Conservation (phyloP, 495 filamentous ascomycete species). For the Neurospora sp. region DNA sequence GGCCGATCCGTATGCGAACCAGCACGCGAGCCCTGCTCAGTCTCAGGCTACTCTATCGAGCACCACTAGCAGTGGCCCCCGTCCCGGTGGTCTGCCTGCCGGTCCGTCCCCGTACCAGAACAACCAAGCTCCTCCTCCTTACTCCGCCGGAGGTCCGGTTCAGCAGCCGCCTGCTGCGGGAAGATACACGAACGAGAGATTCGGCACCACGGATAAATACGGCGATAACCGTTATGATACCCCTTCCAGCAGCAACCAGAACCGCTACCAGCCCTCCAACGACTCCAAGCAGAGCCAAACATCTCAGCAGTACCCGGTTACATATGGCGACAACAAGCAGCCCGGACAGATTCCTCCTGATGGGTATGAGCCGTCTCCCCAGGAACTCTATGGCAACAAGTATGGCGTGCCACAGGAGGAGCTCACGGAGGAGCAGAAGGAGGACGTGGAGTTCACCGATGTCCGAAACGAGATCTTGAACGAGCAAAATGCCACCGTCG, state of each 20-base stretch:
- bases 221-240: conserved; percentile 53
- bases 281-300: not conserved
- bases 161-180: conserved; percentile 8
- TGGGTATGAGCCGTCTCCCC: conserved; percentile 17
- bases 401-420: conserved; percentile 47
- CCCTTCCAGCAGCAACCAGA: conserved; percentile 12
- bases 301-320: not conserved
- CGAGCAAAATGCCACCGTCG: conserved; percentile 65
- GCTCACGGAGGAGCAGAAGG: conserved; percentile 53
- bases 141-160: conserved; percentile 2
- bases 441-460: conserved; percentile 29
- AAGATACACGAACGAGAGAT: conserved; percentile 50
- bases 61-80: conserved; percentile 6
- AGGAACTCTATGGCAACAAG: conserved; percentile 47
- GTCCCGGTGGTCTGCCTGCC: conserved; percentile 7
- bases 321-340: conserved; percentile 2
- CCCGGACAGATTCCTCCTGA: conserved; percentile 20
- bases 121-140: conserved; percentile 8
- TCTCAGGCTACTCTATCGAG: conserved; percentile 8
- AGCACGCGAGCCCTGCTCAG: conserved; percentile 23
- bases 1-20: conserved; percentile 51
- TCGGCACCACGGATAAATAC: conserved; percentile 54
- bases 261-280: conserved; percentile 5
- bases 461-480: conserved; percentile 66
- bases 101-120: conserved; percentile 7